phyloP scores from a whole-genome alignment of 495 filamentous ascomycete species.

The Xylaria intraflava region DNA sequence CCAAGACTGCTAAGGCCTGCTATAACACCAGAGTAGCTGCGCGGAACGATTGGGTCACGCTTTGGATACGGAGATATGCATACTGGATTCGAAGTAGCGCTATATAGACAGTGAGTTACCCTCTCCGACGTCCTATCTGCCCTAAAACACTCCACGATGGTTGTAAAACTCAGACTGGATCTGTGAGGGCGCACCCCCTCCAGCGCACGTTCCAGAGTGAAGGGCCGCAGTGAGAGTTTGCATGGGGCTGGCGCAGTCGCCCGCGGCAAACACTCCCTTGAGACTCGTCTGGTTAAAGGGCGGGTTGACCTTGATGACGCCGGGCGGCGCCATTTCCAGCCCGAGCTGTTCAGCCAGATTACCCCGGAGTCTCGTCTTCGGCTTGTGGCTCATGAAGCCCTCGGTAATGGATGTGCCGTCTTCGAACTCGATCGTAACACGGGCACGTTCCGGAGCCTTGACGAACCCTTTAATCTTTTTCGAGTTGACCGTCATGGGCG shows the following conservation, averaged over 20 bases:
- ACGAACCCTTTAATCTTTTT: neutral
- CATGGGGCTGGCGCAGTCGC: neutral
- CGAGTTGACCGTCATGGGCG: neutral
- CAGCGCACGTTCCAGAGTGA: neutral
- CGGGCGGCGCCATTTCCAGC: neutral
- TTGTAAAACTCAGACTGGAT: neutral
- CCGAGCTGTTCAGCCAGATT: constrained; percentile 1
- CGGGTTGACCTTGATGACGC: neutral
- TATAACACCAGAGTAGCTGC: too few species aligned
- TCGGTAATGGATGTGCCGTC: neutral
- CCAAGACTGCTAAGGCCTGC: too few species aligned
- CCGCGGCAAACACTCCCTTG: constrained; percentile 2
- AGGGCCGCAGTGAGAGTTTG: neutral
- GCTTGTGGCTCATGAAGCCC: constrained; percentile 3
- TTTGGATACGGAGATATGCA: too few species aligned
- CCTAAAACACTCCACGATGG: neutral
- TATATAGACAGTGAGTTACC: too few species aligned
- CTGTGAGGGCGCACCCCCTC: neutral
- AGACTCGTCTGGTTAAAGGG: neutral
- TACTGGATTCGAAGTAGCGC: too few species aligned
- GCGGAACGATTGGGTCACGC: too few species aligned
- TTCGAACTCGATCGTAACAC: neutral
- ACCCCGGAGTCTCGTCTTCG: neutral
- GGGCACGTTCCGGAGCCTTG: neutral
- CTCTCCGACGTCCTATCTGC: too few species aligned